Evolutionary conservation across 768 basidiomycete genomes (phyloP).

Genomic region (Phlebiopsis gigantea): DNA sequence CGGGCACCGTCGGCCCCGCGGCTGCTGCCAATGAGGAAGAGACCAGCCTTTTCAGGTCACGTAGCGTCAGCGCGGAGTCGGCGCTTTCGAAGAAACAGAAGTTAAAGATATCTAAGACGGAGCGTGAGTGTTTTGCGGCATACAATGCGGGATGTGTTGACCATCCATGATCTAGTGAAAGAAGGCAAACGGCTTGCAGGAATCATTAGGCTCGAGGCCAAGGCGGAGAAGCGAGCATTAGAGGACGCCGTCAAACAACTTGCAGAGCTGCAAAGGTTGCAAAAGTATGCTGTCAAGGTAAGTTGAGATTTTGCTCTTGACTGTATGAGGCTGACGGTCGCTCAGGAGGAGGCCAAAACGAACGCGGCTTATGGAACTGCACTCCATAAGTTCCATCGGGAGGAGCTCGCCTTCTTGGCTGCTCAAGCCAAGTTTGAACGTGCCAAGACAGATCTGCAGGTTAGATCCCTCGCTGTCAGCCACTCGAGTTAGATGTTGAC

Average conservation of each 20-base stretch:
- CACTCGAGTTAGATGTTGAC: neutral
- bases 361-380: constrained; percentile 49
- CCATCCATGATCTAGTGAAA: constrained; percentile 39
- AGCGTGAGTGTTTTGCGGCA: constrained; percentile 42
- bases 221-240: constrained; percentile 60
- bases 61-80: constrained; percentile 44
- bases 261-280: constrained; percentile 61
- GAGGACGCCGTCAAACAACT: constrained; percentile 59
- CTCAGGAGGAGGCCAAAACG: constrained; percentile 51
- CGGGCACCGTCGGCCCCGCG: constrained; percentile 45
- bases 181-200: constrained; percentile 60
- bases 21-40: constrained; percentile 38
- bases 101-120: constrained; percentile 43
- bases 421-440: constrained; percentile 57
- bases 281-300: constrained; percentile 60
- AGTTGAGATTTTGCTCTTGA: constrained; percentile 5
- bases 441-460: constrained; percentile 35
- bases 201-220: constrained; percentile 65
- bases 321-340: neutral
- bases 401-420: constrained; percentile 53
- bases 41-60: constrained; percentile 27
- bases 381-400: constrained; percentile 54
- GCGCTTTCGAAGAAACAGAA: constrained; percentile 46
- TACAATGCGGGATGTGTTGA: too few relatives aligned
- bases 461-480: neutral